Evolutionary conservation across 768 basidiomycete species (phyloP).

Genomic region (Tulasnella sp.): DNA sequence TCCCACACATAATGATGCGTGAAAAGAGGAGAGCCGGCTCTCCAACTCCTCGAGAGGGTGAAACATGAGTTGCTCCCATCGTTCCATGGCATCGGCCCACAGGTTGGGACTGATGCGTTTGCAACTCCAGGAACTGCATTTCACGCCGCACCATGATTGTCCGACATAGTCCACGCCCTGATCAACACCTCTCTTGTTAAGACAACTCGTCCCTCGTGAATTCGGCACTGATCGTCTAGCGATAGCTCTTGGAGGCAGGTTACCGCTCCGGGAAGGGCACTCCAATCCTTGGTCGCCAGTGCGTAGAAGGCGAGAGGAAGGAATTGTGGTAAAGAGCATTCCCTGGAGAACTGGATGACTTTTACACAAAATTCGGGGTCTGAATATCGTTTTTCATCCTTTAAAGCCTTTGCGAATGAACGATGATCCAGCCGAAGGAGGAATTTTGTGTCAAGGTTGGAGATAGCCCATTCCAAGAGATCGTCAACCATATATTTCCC

Average conservation of each 20-base stretch:
- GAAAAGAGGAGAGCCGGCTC: neutral
- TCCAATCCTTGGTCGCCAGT: neutral
- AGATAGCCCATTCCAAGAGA: neutral
- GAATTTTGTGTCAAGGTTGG: neutral
- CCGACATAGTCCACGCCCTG: neutral
- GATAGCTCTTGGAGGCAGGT: neutral
- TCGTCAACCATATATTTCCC: neutral
- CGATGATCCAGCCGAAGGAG: neutral
- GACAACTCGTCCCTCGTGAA: neutral
- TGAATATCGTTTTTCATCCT: neutral
- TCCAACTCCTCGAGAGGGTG: neutral
- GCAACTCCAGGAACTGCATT: neutral
- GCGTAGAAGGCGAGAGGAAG: slow-evolving; percentile 5
- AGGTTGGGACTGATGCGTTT: too few species aligned
- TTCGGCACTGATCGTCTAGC: neutral
- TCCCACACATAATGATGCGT: neutral
- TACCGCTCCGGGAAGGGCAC: neutral
- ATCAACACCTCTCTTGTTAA: neutral
- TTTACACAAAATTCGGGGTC: neutral
- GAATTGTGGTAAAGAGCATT: neutral
- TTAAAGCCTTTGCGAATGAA: neutral
- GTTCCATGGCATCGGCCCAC: neutral
- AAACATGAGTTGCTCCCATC: neutral
- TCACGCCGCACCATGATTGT: neutral
- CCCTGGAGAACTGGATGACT: neutral